Percentiles rank a stretch among this genome's conserved stretches.
phyloP scores from a whole-genome alignment of 1,284 basidiomycete species.

The Boletus sp. region DNA sequence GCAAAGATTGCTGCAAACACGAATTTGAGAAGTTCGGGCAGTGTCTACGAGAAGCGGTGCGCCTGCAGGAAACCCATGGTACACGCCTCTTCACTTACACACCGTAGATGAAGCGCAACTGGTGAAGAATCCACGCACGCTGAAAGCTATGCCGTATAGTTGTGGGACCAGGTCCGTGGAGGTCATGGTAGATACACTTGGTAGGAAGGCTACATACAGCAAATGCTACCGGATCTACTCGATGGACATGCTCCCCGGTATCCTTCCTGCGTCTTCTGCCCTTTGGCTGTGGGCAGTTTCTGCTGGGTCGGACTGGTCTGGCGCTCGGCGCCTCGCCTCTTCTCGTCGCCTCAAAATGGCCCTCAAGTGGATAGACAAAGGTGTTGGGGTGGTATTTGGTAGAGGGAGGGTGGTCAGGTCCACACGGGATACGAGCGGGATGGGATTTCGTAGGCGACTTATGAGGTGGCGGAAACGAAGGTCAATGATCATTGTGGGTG shows the following conservation, averaged over 20 bases:
- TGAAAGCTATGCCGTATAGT: slow-evolving; percentile 3
- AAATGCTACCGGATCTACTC: slow-evolving; percentile 32
- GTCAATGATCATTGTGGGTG: slow-evolving; percentile 54
- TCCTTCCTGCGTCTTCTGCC: slow-evolving; percentile 19
- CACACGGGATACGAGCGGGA: slow-evolving; percentile 36
- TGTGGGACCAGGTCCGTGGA: slow-evolving; percentile 9
- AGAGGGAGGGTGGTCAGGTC: slow-evolving; percentile 47
- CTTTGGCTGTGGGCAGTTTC: slow-evolving; percentile 20
- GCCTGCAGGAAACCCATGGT: slow-evolving; percentile 20
- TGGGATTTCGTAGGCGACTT: slow-evolving; percentile 51
- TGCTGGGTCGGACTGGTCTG: slow-evolving; percentile 30
- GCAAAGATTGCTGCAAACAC: slow-evolving; percentile 69
- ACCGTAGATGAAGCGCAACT: slow-evolving; percentile 62
- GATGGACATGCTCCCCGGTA: slow-evolving; percentile 44
- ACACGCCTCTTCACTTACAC: slow-evolving; percentile 3
- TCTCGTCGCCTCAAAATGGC: slow-evolving; percentile 48
- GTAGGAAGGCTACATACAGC: neutral
- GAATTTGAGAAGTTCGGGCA: slow-evolving; percentile 75
- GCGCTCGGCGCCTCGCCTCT: slow-evolving; percentile 35
- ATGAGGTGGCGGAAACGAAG: slow-evolving; percentile 51
- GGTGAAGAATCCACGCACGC: slow-evolving; percentile 35
- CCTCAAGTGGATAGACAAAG: slow-evolving; percentile 47
- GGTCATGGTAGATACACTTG: slow-evolving; percentile 24
- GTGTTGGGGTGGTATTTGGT: slow-evolving; percentile 56
- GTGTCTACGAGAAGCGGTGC: slow-evolving; percentile 68